phyloP scores from a whole-genome alignment of 352 stramenopile genomes.

The Phytophthora citricola region DNA sequence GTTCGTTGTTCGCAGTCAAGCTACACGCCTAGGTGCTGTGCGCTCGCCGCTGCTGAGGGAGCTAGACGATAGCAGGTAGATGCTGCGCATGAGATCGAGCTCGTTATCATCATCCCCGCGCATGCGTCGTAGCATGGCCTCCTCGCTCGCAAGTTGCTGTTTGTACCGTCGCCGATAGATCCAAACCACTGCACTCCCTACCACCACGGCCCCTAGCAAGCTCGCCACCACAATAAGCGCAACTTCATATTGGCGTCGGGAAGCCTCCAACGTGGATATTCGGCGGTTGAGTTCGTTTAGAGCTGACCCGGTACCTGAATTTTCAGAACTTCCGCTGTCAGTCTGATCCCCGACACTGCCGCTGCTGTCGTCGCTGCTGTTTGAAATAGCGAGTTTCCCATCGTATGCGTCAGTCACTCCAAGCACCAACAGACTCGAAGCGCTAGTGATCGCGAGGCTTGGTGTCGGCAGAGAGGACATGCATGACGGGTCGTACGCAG shows the following conservation, averaged over 20 bases:
- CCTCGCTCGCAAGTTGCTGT: constrained; percentile 39
- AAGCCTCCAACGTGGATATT: constrained; percentile 31
- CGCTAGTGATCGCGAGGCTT: constrained; percentile 43
- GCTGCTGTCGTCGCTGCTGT: constrained; percentile 11
- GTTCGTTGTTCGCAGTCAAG: constrained; percentile 10
- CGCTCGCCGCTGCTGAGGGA: constrained; percentile 21
- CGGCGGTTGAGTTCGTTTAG: constrained; percentile 20
- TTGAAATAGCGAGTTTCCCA: constrained; percentile 28
- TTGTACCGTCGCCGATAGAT: constrained; percentile 23
- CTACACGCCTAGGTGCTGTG: not conserved
- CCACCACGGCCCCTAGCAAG: constrained; percentile 19
- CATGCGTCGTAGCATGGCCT: constrained; percentile 47
- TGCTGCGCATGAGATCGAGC: constrained; percentile 47
- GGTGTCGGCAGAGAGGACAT: constrained; percentile 40
- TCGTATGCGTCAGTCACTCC: constrained; percentile 59
- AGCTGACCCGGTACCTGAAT: constrained; percentile 20
- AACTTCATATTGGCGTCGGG: constrained; percentile 35
- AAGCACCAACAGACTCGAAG: constrained; percentile 49
- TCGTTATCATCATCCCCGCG: constrained; percentile 48
- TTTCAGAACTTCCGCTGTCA: constrained; percentile 16
- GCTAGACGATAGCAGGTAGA: constrained; percentile 51
- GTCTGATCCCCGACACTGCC: constrained; percentile 4
- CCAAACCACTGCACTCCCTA: constrained; percentile 10
- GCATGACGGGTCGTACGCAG: constrained; percentile 62
- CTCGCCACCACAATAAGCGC: constrained; percentile 42